Percentiles rank a stretch among this genome's conserved stretches.
phyloP scores from a whole-genome alignment of 805 yeast species.

The Torulaspora microellipsoides region DNA sequence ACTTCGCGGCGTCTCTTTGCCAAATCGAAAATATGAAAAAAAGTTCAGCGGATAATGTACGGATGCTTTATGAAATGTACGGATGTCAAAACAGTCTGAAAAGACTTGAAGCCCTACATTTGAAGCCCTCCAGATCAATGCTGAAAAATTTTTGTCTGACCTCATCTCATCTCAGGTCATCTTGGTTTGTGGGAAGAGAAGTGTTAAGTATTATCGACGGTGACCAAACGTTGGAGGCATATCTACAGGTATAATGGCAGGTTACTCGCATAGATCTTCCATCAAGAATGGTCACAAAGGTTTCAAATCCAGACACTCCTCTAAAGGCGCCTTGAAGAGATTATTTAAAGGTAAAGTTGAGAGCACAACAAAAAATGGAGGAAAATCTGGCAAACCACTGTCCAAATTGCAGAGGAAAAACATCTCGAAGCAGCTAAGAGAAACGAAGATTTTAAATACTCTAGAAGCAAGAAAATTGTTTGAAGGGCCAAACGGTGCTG shows the following conservation, averaged over 20 bases:
- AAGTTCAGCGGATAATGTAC: not conserved
- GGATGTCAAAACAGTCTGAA: conserved; percentile 5
- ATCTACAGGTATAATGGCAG: conserved; percentile 45
- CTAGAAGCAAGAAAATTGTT: conserved; percentile 63
- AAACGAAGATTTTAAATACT: conserved; percentile 60
- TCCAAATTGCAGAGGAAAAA: conserved; percentile 72
- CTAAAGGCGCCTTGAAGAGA: conserved; percentile 82
- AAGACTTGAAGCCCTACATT: not conserved
- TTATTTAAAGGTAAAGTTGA: conserved; percentile 84
- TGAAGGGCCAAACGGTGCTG: conserved; percentile 75
- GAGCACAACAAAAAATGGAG: conserved; percentile 46
- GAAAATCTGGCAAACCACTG: conserved; percentile 32
- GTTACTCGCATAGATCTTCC: conserved; percentile 80
- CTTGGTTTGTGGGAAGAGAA: no score
- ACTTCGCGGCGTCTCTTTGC: no score
- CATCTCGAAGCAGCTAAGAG: conserved; percentile 68
- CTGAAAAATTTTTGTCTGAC: conserved; percentile 14
- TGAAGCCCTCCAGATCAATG: not conserved
- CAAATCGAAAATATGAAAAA: no score
- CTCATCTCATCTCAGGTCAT: conserved; percentile 12
- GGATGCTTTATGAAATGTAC: not conserved
- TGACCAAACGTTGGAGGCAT: no score
- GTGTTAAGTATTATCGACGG: no score
- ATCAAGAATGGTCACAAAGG: conserved; percentile 81
- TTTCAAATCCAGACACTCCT: conserved; percentile 86